Evolutionary conservation across 139 green algal genomes (phyloP).

Genomic region (Auxenochlorella pyrenoidosa): DNA sequence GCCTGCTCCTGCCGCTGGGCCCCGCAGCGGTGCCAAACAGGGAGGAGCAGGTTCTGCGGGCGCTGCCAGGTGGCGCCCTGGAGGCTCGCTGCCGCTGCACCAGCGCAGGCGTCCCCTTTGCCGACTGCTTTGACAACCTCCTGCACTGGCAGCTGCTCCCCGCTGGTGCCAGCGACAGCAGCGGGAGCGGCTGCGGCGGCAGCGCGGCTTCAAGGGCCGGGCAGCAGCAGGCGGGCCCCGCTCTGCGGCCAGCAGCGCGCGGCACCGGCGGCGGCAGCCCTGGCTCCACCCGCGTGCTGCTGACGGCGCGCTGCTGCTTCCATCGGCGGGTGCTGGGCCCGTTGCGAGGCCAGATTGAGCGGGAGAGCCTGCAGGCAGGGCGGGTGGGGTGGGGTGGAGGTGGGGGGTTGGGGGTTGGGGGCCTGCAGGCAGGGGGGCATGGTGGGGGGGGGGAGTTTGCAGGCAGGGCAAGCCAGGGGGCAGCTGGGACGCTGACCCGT

Average conservation of each 20-base stretch:
- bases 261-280: neutral
- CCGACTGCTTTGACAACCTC: conserved; percentile 21
- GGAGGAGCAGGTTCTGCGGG: neutral
- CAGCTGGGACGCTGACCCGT: neutral
- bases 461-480: too few species aligned
- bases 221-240: neutral
- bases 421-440: too few species aligned
- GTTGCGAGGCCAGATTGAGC: conserved; percentile 27
- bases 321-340: conserved; percentile 6
- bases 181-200: neutral
- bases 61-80: neutral
- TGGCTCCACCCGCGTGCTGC: neutral
- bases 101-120: conserved; percentile 19
- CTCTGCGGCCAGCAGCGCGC: neutral
- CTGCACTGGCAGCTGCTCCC: conserved; percentile 24
- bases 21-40: neutral
- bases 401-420: neutral
- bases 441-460: too few species aligned
- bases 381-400: neutral
- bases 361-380: conserved; percentile 29
- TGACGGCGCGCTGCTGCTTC: conserved; percentile 15
- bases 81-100: neutral
- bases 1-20: conserved; percentile 29
- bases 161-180: too few species aligned
- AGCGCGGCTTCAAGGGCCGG: neutral